Conservation (phyloP, 257 asterid species). For the Capsicum pubescens region DNA sequence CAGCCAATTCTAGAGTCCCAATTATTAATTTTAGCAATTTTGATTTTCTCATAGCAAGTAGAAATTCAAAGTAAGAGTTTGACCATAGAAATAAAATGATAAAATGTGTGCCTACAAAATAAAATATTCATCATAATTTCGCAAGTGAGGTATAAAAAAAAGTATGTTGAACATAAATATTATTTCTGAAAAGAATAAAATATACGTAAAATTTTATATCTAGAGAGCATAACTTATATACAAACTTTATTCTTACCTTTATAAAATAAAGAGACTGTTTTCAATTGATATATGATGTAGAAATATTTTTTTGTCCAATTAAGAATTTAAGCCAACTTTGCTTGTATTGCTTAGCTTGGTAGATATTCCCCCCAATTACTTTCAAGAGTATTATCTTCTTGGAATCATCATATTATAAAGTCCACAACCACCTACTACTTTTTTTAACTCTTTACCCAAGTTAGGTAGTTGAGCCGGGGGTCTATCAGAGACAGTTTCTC, state of each 20-base stretch:
- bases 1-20: not conserved
- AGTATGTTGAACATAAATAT: too few relatives aligned
- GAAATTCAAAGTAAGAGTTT: not conserved
- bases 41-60: not conserved
- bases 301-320: too few relatives aligned
- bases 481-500: too few relatives aligned
- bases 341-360: not conserved
- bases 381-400: not conserved
- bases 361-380: not conserved
- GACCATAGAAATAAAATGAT: not conserved
- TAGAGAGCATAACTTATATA: too few relatives aligned
- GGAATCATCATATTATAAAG: constrained; percentile 9
- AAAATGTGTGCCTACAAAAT: too few relatives aligned
- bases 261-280: too few relatives aligned
- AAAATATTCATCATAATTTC: too few relatives aligned
- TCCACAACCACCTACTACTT: not conserved
- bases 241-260: too few relatives aligned
- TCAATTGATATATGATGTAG: too few relatives aligned
- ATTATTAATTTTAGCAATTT: not conserved
- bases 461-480: not conserved
- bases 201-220: too few relatives aligned
- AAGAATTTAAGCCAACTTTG: not conserved
- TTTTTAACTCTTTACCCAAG: not conserved
- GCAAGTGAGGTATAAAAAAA: too few relatives aligned
- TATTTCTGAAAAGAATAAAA: too few relatives aligned